These are phyloP conservation scores for Linderniella brevidens DNA, from an alignment of 257 asterid genomes.

Conservation along the genomic window DNA sequence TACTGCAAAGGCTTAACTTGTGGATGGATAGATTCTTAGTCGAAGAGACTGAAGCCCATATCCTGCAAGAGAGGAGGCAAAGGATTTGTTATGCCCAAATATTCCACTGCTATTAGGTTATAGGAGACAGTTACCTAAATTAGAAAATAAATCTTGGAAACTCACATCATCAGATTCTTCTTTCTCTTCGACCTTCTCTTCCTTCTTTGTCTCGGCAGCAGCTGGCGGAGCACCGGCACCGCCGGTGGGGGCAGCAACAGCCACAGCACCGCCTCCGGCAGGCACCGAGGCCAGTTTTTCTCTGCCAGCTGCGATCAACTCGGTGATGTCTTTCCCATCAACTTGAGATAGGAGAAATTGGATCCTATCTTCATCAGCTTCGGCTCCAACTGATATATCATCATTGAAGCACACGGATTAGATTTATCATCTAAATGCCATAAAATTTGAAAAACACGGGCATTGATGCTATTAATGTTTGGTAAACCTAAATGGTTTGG, in stretches of 20 bases:
- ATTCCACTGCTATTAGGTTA: neutral
- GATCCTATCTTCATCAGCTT: slow-evolving; percentile 16
- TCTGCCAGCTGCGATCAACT: slow-evolving; percentile 20
- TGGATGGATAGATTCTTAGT: slow-evolving; percentile 7
- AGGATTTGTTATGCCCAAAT: neutral
- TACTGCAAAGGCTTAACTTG: neutral
- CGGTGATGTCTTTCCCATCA: slow-evolving; percentile 19
- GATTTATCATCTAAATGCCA: neutral
- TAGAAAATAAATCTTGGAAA: neutral
- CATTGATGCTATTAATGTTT: neutral
- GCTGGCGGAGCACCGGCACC: slow-evolving; percentile 15
- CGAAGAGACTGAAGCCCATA: slow-evolving; percentile 22
- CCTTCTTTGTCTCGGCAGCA: slow-evolving; percentile 18
- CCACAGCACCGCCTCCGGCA: slow-evolving; percentile 18
- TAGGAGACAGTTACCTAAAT: neutral
- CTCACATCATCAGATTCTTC: slow-evolving; percentile 18
- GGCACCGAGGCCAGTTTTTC: slow-evolving; percentile 22
- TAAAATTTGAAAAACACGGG: neutral
- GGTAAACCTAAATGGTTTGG: too few relatives aligned
- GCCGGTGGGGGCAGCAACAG: slow-evolving; percentile 9
- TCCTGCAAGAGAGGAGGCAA: slow-evolving; percentile 11
- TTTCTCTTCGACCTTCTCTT: slow-evolving; percentile 20
- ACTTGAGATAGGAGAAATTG: slow-evolving; percentile 14
- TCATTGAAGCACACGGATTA: neutral
- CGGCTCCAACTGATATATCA: slow-evolving; percentile 17